Percentiles rank a stretch among this genome's conserved stretches.
These are phyloP conservation scores for Nothomitra cinnamomea DNA, from an alignment of 2,329 filamentous ascomycete species.

Conservation along the genomic window DNA sequence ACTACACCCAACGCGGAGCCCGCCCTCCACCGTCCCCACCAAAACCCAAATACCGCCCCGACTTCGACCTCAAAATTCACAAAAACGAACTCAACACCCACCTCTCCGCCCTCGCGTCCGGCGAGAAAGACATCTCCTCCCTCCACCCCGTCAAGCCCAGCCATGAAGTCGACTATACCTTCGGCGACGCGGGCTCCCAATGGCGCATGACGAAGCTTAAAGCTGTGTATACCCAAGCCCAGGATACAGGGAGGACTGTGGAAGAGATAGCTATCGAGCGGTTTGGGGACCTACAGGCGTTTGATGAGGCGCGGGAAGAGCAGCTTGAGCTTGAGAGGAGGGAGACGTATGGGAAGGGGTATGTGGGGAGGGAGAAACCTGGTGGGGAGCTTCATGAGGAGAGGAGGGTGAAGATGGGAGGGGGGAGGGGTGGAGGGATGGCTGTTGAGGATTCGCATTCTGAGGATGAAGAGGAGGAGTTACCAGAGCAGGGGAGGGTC, in stretches of 20 bases:
- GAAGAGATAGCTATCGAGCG: constrained; percentile 73
- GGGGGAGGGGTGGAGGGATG: constrained; percentile 23
- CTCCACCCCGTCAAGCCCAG: constrained; percentile 35
- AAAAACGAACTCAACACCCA: constrained; percentile 66
- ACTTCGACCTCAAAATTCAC: constrained; percentile 56
- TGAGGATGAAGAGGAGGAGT: constrained; percentile 20
- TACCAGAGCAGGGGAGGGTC: constrained; percentile 35
- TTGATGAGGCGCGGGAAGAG: constrained; percentile 87
- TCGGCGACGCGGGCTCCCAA: constrained; percentile 76
- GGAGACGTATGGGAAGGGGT: constrained; percentile 67
- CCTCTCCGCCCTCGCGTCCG: constrained; percentile 31
- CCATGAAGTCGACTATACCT: constrained; percentile 58
- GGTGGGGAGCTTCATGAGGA: constrained; percentile 74
- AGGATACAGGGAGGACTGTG: constrained; percentile 52
- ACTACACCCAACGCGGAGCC: constrained; percentile 52
- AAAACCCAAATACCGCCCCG: constrained; percentile 28
- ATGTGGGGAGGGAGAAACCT: constrained; percentile 71
- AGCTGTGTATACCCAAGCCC: constrained; percentile 62
- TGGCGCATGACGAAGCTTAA: constrained; percentile 97
- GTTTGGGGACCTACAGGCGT: constrained; percentile 65
- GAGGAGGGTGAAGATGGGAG: constrained; percentile 43
- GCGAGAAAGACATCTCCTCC: constrained; percentile 29
- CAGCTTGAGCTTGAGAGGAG: constrained; percentile 76
- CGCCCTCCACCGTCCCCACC: constrained; percentile 33
- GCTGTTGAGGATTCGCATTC: constrained; percentile 19